phyloP scores from a whole-genome alignment of 345 rosid genomes.

The Brassica juncea region DNA sequence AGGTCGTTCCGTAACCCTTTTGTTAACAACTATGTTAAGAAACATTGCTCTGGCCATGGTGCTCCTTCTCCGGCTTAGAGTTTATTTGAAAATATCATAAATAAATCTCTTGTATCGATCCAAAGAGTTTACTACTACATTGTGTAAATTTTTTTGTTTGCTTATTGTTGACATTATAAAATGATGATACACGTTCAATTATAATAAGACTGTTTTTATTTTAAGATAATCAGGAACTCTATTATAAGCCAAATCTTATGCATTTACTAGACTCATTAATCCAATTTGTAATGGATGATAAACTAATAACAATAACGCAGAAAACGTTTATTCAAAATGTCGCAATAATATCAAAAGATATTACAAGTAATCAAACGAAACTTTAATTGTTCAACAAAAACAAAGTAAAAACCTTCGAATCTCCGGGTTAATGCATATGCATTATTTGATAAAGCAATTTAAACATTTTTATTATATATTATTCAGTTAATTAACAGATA shows the following conservation, averaged over 20 bases:
- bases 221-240: no score
- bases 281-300: background rate
- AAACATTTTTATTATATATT: background rate
- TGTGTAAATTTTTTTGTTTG: background rate
- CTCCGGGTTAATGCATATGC: constrained; percentile 19
- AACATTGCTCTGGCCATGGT: background rate
- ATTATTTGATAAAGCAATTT: constrained; percentile 13
- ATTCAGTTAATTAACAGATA: constrained; percentile 32
- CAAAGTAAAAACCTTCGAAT: constrained; percentile 9
- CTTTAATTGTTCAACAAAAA: constrained; percentile 10
- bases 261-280: background rate
- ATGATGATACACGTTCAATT: background rate
- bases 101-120: background rate
- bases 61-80: background rate
- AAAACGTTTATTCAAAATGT: background rate
- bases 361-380: constrained; percentile 11
- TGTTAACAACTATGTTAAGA: background rate
- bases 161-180: background rate
- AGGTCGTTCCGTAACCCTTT: background rate
- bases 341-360: constrained; percentile 16
- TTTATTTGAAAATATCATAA: background rate
- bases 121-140: background rate
- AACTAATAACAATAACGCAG: background rate
- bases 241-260: background rate
- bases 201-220: no score